These are phyloP conservation scores for Lentinula guzmanii DNA, from an alignment of 768 basidiomycete genomes.

Conservation along the genomic window DNA sequence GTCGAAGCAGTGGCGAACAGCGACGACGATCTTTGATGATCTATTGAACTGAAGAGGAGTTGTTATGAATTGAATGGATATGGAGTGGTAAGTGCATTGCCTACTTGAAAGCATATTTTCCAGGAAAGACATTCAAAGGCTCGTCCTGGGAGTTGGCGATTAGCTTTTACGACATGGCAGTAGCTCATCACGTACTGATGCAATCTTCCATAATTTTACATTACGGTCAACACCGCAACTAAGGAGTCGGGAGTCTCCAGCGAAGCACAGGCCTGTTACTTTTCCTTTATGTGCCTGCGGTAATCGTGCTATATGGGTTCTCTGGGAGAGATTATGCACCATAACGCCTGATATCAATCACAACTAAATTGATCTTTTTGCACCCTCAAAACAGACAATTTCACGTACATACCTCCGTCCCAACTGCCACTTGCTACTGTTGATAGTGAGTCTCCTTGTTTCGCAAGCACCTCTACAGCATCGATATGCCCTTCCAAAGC, in stretches of 20 bases:
- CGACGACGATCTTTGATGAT: conserved; percentile 87
- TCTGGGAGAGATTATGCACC: conserved; percentile 70
- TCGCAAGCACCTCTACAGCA: conserved; percentile 82
- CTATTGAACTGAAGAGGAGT: conserved; percentile 62
- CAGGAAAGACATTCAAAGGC: conserved; percentile 75
- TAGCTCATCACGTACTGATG: conserved; percentile 23
- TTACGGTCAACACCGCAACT: conserved; percentile 82
- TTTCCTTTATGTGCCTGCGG: conserved; percentile 80
- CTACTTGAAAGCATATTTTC: conserved; percentile 90
- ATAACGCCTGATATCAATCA: conserved; percentile 56
- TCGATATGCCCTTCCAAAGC: conserved; percentile 90
- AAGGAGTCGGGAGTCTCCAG: conserved; percentile 53
- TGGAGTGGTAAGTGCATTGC: conserved; percentile 14
- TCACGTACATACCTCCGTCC: conserved; percentile 75
- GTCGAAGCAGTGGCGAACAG: conserved; percentile 93
- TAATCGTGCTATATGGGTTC: conserved; percentile 48
- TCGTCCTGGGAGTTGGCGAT: conserved; percentile 20
- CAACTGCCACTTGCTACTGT: conserved; percentile 89
- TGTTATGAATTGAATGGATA: background rate
- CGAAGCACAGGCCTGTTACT: conserved; percentile 76
- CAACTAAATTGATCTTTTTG: background rate
- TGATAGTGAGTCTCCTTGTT: conserved; percentile 66
- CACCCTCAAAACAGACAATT: background rate
- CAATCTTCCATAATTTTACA: conserved; percentile 73
- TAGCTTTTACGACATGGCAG: background rate